These are phyloP conservation scores for Pholiota molesta DNA, from an alignment of 768 basidiomycete genomes.

Conservation along the genomic window DNA sequence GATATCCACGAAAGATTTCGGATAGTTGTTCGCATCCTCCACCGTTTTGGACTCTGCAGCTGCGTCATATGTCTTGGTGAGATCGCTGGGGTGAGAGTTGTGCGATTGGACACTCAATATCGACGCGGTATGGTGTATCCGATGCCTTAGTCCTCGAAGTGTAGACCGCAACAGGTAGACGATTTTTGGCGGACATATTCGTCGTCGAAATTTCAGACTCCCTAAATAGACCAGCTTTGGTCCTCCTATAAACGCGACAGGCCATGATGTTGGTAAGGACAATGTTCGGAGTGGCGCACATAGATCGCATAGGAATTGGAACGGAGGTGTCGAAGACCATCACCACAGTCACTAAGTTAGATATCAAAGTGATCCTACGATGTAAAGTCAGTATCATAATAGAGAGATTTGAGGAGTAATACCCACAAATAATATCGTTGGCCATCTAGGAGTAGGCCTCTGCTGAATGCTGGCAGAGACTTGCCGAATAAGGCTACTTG, in stretches of 20 bases:
- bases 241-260: constrained; percentile 6
- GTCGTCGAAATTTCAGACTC: constrained; percentile 6
- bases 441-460: constrained; percentile 11
- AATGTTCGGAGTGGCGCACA: constrained; percentile 9
- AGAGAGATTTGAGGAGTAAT: not conserved
- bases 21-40: no score
- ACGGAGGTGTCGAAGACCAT: constrained; percentile 10
- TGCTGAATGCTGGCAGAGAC: constrained; percentile 11
- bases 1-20: no score
- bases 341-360: constrained; percentile 7
- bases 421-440: constrained; percentile 16
- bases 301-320: constrained; percentile 12
- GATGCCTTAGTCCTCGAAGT: not conserved
- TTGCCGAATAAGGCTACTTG: constrained; percentile 3
- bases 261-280: constrained; percentile 9
- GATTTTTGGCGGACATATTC: not conserved
- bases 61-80: not conserved
- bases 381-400: not conserved
- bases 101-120: not conserved
- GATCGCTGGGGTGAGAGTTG: not conserved
- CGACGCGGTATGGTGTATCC: not conserved
- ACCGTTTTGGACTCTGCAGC: not conserved
- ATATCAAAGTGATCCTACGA: constrained; percentile 2
- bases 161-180: constrained; percentile 1
- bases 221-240: not conserved